Evolutionary conservation across 257 asterid genomes (phyloP), one percentile per base, ranked within the genome.

Genomic region (Solanum verrucosum): DNA sequence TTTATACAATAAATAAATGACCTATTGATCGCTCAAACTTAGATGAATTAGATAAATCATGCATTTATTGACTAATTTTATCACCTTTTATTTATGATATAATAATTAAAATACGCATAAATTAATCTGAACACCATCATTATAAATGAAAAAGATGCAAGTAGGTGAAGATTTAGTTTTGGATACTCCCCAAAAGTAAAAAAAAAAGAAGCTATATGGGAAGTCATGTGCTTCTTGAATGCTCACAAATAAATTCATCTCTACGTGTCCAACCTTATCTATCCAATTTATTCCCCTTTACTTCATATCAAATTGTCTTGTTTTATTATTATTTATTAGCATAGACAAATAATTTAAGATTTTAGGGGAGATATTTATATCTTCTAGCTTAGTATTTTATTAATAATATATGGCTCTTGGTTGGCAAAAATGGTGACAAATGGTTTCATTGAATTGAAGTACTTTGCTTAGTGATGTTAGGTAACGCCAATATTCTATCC

Each of bases 181-280:
- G 15, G 65, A 79, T 79, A 31, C 84, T 44, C 38, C 18, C 25
- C 65, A 44, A 79, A 78, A 25, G 3, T 10, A 9, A 10, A 42
- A 10, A 42, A 44, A 44, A 2, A 38, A 42, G 3, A 75, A 38
- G 7, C 21, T 52, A 20, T 34, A 34, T 65, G 23, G 1, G 21
- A 73, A 77, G 87, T 83, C 92, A 86, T 88, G 90, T 31, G 87
- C 71, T 68, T 38, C 89, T 49, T 88, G 14, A 86, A 88, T 88
- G 88, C 92, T 83, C 38, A 27, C 25, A 23, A 83, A 88, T 82
- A 13, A 21, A 46, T 83, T 10, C 10, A 10, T 8, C 68, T 21
- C 37, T 72, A 88, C 89, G 84, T 83, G 89, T 59, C 83, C 87
- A 46, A 16, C 29, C 85, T 82, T 82, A 82, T 82, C 85, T 49